These are phyloP conservation scores for Sugiyamaella novakii DNA, from an alignment of 1,139 yeast genomes.

Conservation along the genomic window DNA sequence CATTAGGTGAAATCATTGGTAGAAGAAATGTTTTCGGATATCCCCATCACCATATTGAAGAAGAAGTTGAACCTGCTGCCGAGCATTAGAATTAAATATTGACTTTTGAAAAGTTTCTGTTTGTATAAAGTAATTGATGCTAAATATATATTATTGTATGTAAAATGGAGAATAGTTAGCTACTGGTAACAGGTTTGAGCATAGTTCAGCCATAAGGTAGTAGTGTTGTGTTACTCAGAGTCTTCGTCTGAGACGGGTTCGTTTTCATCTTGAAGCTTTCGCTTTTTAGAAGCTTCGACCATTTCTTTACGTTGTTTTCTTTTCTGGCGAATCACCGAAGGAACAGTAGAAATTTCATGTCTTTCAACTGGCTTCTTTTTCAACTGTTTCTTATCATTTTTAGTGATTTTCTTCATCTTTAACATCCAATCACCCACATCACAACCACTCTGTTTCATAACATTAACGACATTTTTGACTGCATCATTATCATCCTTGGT, in stretches of 20 bases:
- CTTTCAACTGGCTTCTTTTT: slow-evolving; percentile 66
- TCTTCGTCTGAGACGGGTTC: slow-evolving; percentile 11
- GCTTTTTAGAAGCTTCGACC: slow-evolving; percentile 76
- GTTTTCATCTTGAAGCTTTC: slow-evolving; percentile 45
- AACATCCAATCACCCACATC: slow-evolving; percentile 80
- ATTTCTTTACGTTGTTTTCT: slow-evolving; percentile 65
- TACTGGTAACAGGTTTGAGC: no score
- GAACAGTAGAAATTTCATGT: slow-evolving; percentile 83
- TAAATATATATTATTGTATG: slow-evolving; percentile 8
- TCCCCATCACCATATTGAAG: slow-evolving; percentile 44
- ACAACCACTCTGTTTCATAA: slow-evolving; percentile 91
- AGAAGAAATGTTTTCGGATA: slow-evolving; percentile 91
- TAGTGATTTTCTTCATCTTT: slow-evolving; percentile 65
- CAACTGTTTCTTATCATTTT: slow-evolving; percentile 64
- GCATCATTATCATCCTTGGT: slow-evolving; percentile 83
- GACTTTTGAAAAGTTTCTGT: slow-evolving; percentile 6
- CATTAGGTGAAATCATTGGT: slow-evolving; percentile 95
- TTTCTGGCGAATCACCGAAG: slow-evolving; percentile 65
- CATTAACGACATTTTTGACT: slow-evolving; percentile 83
- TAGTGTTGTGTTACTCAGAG: no score
- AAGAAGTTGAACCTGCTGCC: slow-evolving; percentile 10
- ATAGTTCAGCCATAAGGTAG: no score
- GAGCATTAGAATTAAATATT: slow-evolving; percentile 17
- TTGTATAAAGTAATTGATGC: slow-evolving; percentile 13
- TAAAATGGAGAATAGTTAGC: neutral